Conservation (phyloP, 2,329 filamentous ascomycete species). For the Didymella exigua region DNA sequence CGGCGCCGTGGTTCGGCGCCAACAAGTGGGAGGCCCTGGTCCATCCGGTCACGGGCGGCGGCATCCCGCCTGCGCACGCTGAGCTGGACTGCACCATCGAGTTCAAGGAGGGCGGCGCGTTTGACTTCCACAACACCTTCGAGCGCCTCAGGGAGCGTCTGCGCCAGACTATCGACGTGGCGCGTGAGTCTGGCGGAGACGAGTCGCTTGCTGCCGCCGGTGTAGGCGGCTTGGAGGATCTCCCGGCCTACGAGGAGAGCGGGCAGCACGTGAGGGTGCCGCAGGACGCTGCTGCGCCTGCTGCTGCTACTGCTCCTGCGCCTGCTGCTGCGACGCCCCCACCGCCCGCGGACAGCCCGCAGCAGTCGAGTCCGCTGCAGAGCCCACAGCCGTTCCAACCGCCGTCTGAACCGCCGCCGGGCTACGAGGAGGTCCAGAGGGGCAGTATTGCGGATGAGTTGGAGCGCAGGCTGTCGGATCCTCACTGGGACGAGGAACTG, state of each 20-base stretch:
- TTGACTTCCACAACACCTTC: slow-evolving; percentile 83
- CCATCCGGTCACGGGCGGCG: slow-evolving; percentile 80
- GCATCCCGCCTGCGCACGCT: slow-evolving; percentile 75
- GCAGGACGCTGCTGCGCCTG: slow-evolving; percentile 41
- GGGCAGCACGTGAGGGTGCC: slow-evolving; percentile 45
- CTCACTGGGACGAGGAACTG: slow-evolving; percentile 30
- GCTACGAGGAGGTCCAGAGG: slow-evolving; percentile 89
- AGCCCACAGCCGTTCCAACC: slow-evolving; percentile 50
- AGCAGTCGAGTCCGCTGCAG: slow-evolving; percentile 37
- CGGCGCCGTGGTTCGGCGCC: slow-evolving; percentile 88
- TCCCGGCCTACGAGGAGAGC: slow-evolving; percentile 82
- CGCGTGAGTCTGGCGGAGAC: slow-evolving; percentile 64
- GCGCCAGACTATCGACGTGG: slow-evolving; percentile 78
- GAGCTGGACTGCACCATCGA: slow-evolving; percentile 81
- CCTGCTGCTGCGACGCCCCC: slow-evolving; percentile 25
- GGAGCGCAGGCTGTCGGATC: slow-evolving; percentile 55
- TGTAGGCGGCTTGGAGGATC: slow-evolving; percentile 76
- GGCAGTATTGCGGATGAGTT: slow-evolving; percentile 76
- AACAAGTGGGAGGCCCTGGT: slow-evolving; percentile 87
- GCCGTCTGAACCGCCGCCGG: slow-evolving; percentile 80
- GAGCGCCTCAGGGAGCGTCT: slow-evolving; percentile 84
- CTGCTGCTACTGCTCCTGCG: slow-evolving; percentile 24
- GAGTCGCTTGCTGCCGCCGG: slow-evolving; percentile 57
- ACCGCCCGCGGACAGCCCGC: slow-evolving; percentile 27
- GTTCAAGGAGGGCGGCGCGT: slow-evolving; percentile 95